Conservation (phyloP, 2,329 filamentous ascomycete species). For the Alternaria sp. region DNA sequence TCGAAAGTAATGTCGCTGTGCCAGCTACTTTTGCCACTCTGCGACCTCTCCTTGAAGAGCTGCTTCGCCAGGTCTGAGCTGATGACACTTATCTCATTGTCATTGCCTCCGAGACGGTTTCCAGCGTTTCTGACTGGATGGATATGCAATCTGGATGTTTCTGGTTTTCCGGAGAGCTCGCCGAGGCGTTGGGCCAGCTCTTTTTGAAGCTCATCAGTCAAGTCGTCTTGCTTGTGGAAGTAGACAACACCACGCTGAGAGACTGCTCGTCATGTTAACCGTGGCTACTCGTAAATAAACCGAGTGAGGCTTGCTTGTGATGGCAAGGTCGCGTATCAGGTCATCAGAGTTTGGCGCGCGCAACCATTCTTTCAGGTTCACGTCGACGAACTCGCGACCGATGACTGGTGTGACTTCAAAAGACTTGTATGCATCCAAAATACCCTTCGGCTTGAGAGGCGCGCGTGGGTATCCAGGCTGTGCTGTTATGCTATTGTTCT, state of each 20-base stretch:
- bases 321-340: constrained; percentile 69
- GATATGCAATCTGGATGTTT: constrained; percentile 66
- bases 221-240: constrained; percentile 62
- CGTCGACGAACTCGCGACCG: constrained; percentile 66
- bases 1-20: constrained; percentile 59
- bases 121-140: constrained; percentile 64
- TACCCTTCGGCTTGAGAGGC: constrained; percentile 58
- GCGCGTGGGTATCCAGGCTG: constrained; percentile 14
- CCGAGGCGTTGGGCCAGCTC: constrained; percentile 64
- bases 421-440: constrained; percentile 61
- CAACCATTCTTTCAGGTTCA: constrained; percentile 70
- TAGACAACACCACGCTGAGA: constrained; percentile 64
- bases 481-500: not conserved
- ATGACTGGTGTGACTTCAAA: constrained; percentile 70
- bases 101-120: constrained; percentile 51
- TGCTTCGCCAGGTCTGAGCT: constrained; percentile 48
- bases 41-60: constrained; percentile 48
- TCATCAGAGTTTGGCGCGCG: constrained; percentile 70
- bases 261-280: constrained; percentile 41
- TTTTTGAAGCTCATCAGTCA: constrained; percentile 64
- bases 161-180: constrained; percentile 65
- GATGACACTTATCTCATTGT: constrained; percentile 53
- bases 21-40: constrained; percentile 62
- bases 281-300: not conserved
- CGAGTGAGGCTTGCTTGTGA: constrained; percentile 38